A percentile compares a stretch with the other conserved stretches of the same genome.
Conservation (phyloP, 768 basidiomycete species). For the Lepiota venenata region DNA sequence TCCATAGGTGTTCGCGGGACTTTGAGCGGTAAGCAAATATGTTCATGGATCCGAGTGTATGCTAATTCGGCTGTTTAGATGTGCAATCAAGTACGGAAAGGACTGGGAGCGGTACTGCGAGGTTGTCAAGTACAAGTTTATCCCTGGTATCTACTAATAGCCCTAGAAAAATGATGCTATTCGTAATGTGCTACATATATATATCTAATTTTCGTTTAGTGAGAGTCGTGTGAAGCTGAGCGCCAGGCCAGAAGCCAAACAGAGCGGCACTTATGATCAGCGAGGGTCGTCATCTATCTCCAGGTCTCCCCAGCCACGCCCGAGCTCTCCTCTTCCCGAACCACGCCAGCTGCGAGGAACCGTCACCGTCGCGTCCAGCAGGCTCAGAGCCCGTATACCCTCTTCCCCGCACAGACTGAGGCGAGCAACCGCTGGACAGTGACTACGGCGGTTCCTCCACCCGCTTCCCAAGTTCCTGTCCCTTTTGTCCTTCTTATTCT, state of each 20-base stretch:
- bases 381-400: conserved; percentile 9
- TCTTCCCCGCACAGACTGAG: background rate
- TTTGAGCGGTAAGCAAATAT: conserved; percentile 70
- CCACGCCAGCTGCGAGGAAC: conserved; percentile 10
- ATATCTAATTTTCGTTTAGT: no score
- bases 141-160: conserved; percentile 76
- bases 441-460: conserved; percentile 12
- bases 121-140: conserved; percentile 88
- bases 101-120: conserved; percentile 92
- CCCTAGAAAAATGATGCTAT: background rate
- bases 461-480: background rate
- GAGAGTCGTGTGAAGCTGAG: conserved; percentile 7
- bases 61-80: conserved; percentile 36
- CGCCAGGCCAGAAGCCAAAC: conserved; percentile 4
- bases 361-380: conserved; percentile 12
- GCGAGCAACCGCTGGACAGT: conserved; percentile 6
- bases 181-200: background rate
- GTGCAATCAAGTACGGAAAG: conserved; percentile 88
- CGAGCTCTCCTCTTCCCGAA: background rate
- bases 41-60: background rate
- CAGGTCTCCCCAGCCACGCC: background rate
- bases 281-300: background rate
- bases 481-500: background rate
- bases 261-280: conserved; percentile 9
- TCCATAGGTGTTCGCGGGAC: conserved; percentile 90